Base-by-base conservation (phyloP, 139 green algal species). In the Chlorella sp. region DNA sequence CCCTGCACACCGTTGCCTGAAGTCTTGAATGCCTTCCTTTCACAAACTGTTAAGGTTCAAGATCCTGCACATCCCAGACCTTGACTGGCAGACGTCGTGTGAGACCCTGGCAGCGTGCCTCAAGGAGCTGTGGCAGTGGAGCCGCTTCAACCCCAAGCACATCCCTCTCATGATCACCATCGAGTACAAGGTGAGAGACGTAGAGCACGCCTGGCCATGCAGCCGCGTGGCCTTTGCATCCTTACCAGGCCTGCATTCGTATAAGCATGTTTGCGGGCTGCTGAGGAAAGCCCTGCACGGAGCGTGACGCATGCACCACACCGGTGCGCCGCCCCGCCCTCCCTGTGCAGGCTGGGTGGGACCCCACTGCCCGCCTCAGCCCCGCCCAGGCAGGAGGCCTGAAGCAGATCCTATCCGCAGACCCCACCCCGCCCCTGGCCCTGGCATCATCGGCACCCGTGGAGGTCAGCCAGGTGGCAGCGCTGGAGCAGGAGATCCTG, bases 21-120 rank as follows among this genome's bases (percentile, higher is more conserved):
- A 23, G 30, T 14, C 61, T 14, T 67, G 61, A 33, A 14, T 67
- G 61, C 30, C 20, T 14, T 67, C 10, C 61, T 67, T 10, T 67
- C 6, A 64, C n/a, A n/a, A n/a, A 35, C 34, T 51, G 42, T 61
- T n/a, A 29, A 77, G 71, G 30, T 77, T n/a, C 33, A 77, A 77
- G 32, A 55, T 77, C 10, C 49, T 77, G n/a, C 71, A 77, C 35
- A 72, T 77, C 51, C 71, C 71, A 29, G 71, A 77, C 31, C 31
- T 77, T 24, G 71, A 77, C 60, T 77, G 69, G n/a, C 42, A 77
- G 31, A 70, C 31, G 4, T 70, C 71, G 5, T 77, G 71, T 20
- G 22, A 50, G 4, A 71, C 30, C 22, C 49, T 77, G 20, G 17
- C n/a, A 3, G 6, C 27, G 5, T 77, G 71, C 62, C 59, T 77